Evolutionary conservation across 257 asterid species (phyloP), one percentile per base, ranked within the genome.

Genomic region (Solanum sparsipilum): DNA sequence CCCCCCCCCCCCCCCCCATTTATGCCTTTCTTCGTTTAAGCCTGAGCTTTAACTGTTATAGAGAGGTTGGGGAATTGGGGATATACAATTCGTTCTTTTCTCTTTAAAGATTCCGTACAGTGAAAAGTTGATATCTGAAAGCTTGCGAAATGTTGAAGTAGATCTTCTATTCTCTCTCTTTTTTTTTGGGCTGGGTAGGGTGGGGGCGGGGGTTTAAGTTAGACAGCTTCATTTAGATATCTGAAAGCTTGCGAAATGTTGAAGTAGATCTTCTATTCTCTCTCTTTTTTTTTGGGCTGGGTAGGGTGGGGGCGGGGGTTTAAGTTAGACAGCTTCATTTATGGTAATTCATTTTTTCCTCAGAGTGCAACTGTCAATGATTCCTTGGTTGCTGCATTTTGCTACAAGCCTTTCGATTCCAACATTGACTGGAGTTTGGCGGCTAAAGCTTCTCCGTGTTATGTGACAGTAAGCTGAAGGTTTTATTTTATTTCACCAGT

Each of bases 371-470:
- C 94, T 79, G 79, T 91, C 83, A 87, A 91, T 79, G 98, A 96
- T 89, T 97, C 99, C 36, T 90, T 97, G 89, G 96, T 93, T 89
- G 99, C 95, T 56, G 95, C 92, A 91, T 97, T 96, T 89, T 92
- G 97, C 92, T 97, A 93, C 90, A 97, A 97, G 91, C 99, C 99
- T 84, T 94, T 90, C 86, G 95, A 94, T 95, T 93, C 91, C 83
- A 93, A 97, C 88, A 90, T 97, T 44, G 99, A 96, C 89, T 97
- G 99, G 99, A 95, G 98, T 75, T 63, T 97, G 92, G 94, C 91
- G 90, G 99, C 98, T 83, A 97, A 95, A 93, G 99, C 99, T 87
- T 97, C 99, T 86, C 99, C 99, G 31, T 96, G 98, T 89, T 96
- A 97, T 90, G 94, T 94, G 93, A 97, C 98, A 85, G 99, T 97